These are phyloP conservation scores for Pleurotus eryngii DNA, from an alignment of 768 basidiomycete species.

Conservation along the genomic window DNA sequence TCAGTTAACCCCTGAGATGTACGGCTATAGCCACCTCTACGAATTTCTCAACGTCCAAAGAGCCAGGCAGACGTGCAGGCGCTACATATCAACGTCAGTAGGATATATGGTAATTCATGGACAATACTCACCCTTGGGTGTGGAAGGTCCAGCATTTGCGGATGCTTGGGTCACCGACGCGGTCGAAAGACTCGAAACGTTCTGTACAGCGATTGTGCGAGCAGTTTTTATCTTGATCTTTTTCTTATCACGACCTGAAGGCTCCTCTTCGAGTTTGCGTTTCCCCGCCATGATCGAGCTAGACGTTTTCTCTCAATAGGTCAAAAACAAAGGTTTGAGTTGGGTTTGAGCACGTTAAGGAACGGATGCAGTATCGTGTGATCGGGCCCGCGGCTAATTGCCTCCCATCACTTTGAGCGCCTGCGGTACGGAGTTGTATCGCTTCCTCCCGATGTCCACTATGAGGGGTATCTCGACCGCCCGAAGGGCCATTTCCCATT, in stretches of 20 bases:
- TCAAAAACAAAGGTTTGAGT: not conserved
- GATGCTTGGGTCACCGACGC: conserved; percentile 15
- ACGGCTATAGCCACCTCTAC: conserved; percentile 53
- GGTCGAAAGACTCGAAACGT: conserved; percentile 13
- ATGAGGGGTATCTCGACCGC: conserved; percentile 24
- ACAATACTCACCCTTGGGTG: conserved; percentile 37
- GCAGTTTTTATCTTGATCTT: conserved; percentile 63
- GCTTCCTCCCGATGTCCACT: conserved; percentile 29
- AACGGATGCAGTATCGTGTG: not conserved
- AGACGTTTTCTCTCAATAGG: not conserved
- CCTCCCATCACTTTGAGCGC: not conserved
- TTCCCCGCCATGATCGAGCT: conserved; percentile 29
- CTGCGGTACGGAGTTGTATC: not conserved
- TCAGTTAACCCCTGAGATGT: not conserved
- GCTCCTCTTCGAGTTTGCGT: conserved; percentile 34
- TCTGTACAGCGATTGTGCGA: conserved; percentile 66
- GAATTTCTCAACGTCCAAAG: conserved; percentile 87
- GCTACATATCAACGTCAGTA: conserved; percentile 29
- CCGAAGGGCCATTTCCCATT: conserved; percentile 9
- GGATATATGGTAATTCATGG: not conserved
- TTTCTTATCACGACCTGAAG: conserved; percentile 57
- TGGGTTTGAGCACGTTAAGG: not conserved
- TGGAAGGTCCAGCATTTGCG: conserved; percentile 39
- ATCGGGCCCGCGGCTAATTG: not conserved
- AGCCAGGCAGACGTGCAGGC: conserved; percentile 58